Evolutionary conservation across 331 rosid genomes (phyloP), one percentile per base, ranked within the genome.

Genomic region (Quercus phellos): DNA sequence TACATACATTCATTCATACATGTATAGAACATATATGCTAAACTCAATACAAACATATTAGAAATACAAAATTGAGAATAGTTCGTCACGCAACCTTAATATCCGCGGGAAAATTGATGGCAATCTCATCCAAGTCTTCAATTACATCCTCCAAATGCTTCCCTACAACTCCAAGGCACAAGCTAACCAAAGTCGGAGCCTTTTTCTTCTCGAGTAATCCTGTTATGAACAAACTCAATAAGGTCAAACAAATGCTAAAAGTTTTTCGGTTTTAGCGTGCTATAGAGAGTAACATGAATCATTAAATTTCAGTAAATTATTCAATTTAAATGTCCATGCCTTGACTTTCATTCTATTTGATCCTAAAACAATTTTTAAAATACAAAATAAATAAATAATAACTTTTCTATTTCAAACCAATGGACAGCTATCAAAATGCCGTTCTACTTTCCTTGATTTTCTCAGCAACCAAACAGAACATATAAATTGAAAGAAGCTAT

Each of bases 131-230:
- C 90, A 94, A 87, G 74, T 94, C 96, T 32, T 76, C 73, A 78
- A 92, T 34, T 60, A 94, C 76, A 77, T 94, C 99, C 79, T 92
- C 95, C 89, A 94, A 87, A 90, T 94, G 83, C 78, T 78, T 90
- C 27, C 99, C 99, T 27, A 92, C 51, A 76, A 94, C 75, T 79
- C 97, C 99, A 72, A 92, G 73, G 82, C 97, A 92, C 77, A 94
- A 84, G 78, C 83, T 86, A 50, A 88, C 89, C 76, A 94, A 87
- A 75, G 90, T 90, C 2, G 88, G 85, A 73, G 97, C 88, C 27
- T 83, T 87, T 72, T 43, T 77, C 89, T 82, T 88, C 80, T 78
- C 81, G 24, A 53, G 66, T n/a, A 82, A 80, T 63, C 90, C 97
- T 90, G 84, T 68, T 46, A 61, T 63, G 22, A 76, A 54, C 67